A percentile compares a stretch with the other conserved stretches of the same genome.
These are phyloP conservation scores for Fusarium austroafricanum DNA, from an alignment of 2,329 filamentous ascomycete genomes.

Conservation along the genomic window DNA sequence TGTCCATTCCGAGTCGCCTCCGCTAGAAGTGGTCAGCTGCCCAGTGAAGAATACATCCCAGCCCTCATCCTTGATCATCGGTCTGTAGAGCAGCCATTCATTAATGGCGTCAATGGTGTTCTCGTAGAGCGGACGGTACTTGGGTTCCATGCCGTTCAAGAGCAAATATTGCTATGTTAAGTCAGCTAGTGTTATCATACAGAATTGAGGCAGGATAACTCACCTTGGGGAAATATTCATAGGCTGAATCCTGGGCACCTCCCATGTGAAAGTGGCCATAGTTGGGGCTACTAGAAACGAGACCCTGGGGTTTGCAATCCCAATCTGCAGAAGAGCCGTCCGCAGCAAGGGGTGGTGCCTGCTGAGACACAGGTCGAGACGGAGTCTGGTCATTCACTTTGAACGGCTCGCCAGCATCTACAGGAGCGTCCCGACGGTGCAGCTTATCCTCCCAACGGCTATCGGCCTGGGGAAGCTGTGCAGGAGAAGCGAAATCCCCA, in stretches of 20 bases:
- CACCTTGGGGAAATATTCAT: slow-evolving; percentile 76
- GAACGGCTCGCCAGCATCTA: background rate
- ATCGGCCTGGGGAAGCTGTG: slow-evolving; percentile 30
- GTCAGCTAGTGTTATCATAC: slow-evolving; percentile 34
- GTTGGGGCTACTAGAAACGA: slow-evolving; percentile 61
- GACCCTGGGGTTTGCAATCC: slow-evolving; percentile 70
- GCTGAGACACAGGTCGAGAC: slow-evolving; percentile 8
- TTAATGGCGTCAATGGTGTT: slow-evolving; percentile 75
- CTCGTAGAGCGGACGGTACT: slow-evolving; percentile 80
- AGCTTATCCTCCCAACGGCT: slow-evolving; percentile 38
- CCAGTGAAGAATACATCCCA: slow-evolving; percentile 81
- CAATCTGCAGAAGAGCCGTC: slow-evolving; percentile 51
- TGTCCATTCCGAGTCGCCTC: slow-evolving; percentile 53
- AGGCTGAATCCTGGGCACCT: slow-evolving; percentile 75
- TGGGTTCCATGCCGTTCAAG: slow-evolving; percentile 77
- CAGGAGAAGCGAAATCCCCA: slow-evolving; percentile 5
- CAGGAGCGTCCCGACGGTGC: slow-evolving; percentile 21
- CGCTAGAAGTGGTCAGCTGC: slow-evolving; percentile 62
- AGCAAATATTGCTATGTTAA: slow-evolving; percentile 73
- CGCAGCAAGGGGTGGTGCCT: slow-evolving; percentile 49
- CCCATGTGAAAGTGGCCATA: slow-evolving; percentile 69
- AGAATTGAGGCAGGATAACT: background rate
- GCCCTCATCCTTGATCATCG: slow-evolving; percentile 74
- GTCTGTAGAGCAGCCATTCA: slow-evolving; percentile 80
- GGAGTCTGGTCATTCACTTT: background rate